A percentile compares a stretch with the other conserved stretches of the same genome.
These are phyloP conservation scores for Septoria petroselini DNA, from an alignment of 2,329 filamentous ascomycete species.

Conservation along the genomic window DNA sequence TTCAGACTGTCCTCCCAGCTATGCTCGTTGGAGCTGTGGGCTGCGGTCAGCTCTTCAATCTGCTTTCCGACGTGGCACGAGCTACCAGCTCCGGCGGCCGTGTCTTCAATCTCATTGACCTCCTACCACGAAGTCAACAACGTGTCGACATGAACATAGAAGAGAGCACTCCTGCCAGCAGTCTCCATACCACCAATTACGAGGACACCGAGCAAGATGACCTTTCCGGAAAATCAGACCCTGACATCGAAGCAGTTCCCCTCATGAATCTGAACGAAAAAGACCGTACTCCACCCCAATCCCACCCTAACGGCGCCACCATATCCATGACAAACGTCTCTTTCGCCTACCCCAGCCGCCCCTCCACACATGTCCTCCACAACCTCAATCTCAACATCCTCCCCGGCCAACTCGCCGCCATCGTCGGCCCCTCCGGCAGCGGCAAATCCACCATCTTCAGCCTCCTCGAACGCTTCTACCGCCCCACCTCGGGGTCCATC, in stretches of 20 bases:
- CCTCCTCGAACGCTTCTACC: slow-evolving; percentile 48
- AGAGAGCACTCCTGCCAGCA: background rate
- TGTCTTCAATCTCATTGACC: background rate
- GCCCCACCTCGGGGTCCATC: slow-evolving; percentile 42
- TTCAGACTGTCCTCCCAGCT: slow-evolving; percentile 69
- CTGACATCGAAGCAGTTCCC: background rate
- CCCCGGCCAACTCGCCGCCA: slow-evolving; percentile 38
- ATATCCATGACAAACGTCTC: slow-evolving; percentile 7
- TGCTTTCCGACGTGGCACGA: slow-evolving; percentile 36
- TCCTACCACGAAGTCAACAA: background rate
- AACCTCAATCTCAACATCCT: slow-evolving; percentile 4
- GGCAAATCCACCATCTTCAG: slow-evolving; percentile 49
- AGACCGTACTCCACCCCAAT: background rate
- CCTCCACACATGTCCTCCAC: background rate
- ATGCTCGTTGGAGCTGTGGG: slow-evolving; percentile 70
- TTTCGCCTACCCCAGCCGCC: slow-evolving; percentile 8
- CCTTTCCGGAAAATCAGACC: slow-evolving; percentile 1
- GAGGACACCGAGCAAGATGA: background rate
- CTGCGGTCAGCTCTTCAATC: slow-evolving; percentile 70
- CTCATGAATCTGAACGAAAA: slow-evolving; percentile 5
- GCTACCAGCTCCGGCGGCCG: slow-evolving; percentile 1
- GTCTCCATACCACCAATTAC: background rate
- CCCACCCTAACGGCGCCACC: background rate
- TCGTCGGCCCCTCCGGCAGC: slow-evolving; percentile 49
- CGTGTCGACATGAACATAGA: background rate